Conservation (phyloP, 441 rosid species). For the Manihot esculenta region DNA sequence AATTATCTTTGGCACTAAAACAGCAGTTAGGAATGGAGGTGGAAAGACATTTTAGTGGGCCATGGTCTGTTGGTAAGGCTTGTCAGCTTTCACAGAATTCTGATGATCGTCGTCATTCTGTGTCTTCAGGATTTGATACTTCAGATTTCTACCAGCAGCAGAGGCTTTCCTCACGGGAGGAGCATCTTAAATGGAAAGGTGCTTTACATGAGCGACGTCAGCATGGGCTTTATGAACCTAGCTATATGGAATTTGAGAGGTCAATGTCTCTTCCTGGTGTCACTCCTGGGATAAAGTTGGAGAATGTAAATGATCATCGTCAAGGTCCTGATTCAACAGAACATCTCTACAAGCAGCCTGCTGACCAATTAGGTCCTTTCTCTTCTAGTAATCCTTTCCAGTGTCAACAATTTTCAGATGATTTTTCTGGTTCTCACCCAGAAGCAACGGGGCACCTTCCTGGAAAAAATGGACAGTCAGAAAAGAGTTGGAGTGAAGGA, state of each 20-base stretch:
- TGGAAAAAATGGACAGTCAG: conserved; percentile 25
- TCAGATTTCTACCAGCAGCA: conserved; percentile 33
- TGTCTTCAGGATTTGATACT: conserved; percentile 27
- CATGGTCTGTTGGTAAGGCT: conserved; percentile 31
- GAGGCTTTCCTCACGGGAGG: conserved; percentile 29
- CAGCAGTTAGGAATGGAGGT: conserved; percentile 34
- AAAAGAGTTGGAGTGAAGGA: conserved; percentile 31
- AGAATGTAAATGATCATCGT: conserved; percentile 19
- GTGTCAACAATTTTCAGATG: conserved; percentile 11
- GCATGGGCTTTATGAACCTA: conserved; percentile 27
- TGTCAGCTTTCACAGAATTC: conserved; percentile 31
- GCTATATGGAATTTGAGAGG: conserved; percentile 14
- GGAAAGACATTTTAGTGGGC: conserved; percentile 24
- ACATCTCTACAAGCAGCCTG: conserved; percentile 18
- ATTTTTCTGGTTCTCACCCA: conserved; percentile 11
- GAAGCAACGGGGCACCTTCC: conserved; percentile 16
- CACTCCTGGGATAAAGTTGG: conserved; percentile 31
- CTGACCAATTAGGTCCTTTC: conserved; percentile 19
- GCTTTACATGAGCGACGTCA: conserved; percentile 33
- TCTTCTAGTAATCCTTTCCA: conserved; percentile 18
- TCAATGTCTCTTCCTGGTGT: conserved; percentile 23
- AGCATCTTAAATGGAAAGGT: conserved; percentile 27
- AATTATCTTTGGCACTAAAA: conserved; percentile 31
- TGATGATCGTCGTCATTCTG: conserved; percentile 25
- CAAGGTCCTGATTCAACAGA: conserved; percentile 15